Percentiles rank a stretch among this genome's conserved stretches.
phyloP scores from a whole-genome alignment of 805 yeast genomes.

The Ogataea angusta region DNA sequence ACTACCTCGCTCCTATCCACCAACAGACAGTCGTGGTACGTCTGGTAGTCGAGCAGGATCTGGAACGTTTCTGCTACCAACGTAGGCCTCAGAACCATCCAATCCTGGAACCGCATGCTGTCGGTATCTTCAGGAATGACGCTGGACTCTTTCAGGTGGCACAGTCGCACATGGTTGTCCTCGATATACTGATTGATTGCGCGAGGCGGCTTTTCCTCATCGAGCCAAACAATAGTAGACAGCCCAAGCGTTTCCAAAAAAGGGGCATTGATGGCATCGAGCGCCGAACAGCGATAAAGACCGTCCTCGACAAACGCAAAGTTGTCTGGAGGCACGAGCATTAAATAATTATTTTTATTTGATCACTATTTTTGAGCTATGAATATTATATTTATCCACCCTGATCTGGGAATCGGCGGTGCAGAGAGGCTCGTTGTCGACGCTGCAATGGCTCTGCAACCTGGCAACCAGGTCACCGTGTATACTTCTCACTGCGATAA shows the following conservation, averaged over 20 bases:
- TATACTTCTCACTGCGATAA: conserved; percentile 90
- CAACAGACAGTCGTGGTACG: conserved; percentile 64
- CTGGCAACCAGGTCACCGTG: conserved; percentile 45
- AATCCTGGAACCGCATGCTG: conserved; percentile 37
- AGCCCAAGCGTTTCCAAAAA: conserved; percentile 72
- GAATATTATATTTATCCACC: conserved; percentile 85
- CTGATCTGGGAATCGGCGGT: conserved; percentile 96
- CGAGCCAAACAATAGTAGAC: conserved; percentile 67
- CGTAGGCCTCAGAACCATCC: conserved; percentile 74
- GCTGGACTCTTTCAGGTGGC: conserved; percentile 35
- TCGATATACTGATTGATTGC: conserved; percentile 64
- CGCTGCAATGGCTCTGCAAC: conserved; percentile 74
- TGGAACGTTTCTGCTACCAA: conserved; percentile 65
- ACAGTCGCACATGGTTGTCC: conserved; percentile 50
- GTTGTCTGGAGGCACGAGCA: conserved; percentile 91
- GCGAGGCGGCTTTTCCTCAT: conserved; percentile 82
- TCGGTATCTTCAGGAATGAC: conserved; percentile 26
- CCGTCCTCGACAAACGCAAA: conserved; percentile 91
- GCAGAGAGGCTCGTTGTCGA: conserved; percentile 97
- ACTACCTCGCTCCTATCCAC: conserved; percentile 80
- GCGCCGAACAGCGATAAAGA: conserved; percentile 72
- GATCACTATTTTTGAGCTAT: no score
- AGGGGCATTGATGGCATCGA: conserved; percentile 73
- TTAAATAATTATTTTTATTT: conserved; percentile 30
- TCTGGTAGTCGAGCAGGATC: conserved; percentile 53